Conservation (phyloP, 768 basidiomycete species). For the Calvatia gigantea region DNA sequence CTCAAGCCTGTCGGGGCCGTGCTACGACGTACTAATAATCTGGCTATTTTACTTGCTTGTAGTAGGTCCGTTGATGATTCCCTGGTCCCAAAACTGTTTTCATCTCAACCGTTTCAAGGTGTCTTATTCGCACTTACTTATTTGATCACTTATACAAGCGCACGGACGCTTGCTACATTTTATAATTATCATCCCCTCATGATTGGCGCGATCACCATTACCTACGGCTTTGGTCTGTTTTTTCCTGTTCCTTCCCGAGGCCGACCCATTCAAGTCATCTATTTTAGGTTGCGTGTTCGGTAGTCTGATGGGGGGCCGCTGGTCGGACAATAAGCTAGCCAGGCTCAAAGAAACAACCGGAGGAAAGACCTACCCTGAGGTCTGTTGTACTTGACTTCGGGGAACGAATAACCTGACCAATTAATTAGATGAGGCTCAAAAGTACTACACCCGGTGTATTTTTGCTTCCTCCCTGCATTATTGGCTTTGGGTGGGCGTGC, state of each 20-base stretch:
- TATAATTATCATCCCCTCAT: conserved; percentile 69
- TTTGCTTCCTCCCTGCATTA: conserved; percentile 54
- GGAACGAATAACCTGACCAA: background rate
- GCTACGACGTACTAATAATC: conserved; percentile 61
- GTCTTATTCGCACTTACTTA: conserved; percentile 71
- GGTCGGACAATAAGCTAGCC: conserved; percentile 39
- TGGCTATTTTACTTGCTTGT: conserved; percentile 60
- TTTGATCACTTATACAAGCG: conserved; percentile 68
- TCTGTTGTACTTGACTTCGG: conserved; percentile 16
- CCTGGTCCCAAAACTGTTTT: background rate
- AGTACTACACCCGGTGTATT: conserved; percentile 58
- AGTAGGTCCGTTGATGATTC: conserved; percentile 36
- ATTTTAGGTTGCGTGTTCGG: conserved; percentile 35
- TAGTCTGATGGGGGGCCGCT: conserved; percentile 40
- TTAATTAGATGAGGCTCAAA: conserved; percentile 63
- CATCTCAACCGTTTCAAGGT: conserved; percentile 38
- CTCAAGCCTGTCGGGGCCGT: conserved; percentile 58
- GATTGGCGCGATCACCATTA: conserved; percentile 73
- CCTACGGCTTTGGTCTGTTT: conserved; percentile 62
- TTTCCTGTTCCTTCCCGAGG: background rate
- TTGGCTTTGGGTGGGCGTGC: conserved; percentile 76
- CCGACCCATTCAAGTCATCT: background rate
- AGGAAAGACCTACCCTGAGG: conserved; percentile 59
- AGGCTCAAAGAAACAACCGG: conserved; percentile 35
- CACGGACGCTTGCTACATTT: conserved; percentile 58